Evolutionary conservation across 2,329 filamentous ascomycete genomes (phyloP).

Genomic region (Corinectria fuckeliana): DNA sequence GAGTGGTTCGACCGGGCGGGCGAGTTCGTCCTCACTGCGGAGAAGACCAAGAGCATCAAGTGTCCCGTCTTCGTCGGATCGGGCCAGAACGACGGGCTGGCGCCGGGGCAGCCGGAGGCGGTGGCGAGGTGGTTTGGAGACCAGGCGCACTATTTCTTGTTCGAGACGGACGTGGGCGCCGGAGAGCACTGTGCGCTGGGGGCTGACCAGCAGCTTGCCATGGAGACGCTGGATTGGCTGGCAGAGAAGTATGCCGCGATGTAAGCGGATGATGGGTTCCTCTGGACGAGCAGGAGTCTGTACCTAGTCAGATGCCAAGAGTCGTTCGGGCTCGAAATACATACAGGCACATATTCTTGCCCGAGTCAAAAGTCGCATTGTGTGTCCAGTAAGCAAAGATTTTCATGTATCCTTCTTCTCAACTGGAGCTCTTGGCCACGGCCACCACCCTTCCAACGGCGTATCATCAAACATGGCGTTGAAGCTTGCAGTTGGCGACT

Average conservation of each 20-base stretch:
- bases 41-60: conserved; percentile 7
- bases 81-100: conserved; percentile 8
- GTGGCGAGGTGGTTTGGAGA: conserved; percentile 16
- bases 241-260: conserved; percentile 7
- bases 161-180: conserved; percentile 18
- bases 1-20: conserved; percentile 9
- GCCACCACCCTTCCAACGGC: too few species aligned
- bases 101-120: conserved; percentile 15
- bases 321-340: too few species aligned
- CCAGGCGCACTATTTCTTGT: conserved; percentile 9
- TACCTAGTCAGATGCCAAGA: too few species aligned
- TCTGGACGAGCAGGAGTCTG: too few species aligned
- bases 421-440: too few species aligned
- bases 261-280: not conserved
- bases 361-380: too few species aligned
- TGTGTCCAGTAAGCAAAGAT: too few species aligned
- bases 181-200: conserved; percentile 19
- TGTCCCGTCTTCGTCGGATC: conserved; percentile 13
- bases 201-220: conserved; percentile 16
- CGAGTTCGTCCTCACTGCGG: conserved; percentile 9
- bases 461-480: too few species aligned
- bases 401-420: too few species aligned
- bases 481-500: too few species aligned
- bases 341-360: too few species aligned
- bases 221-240: conserved; percentile 16